These are phyloP conservation scores for Stagonosporopsis chrysanthemi DNA, from an alignment of 2,329 filamentous ascomycete genomes.

Conservation along the genomic window DNA sequence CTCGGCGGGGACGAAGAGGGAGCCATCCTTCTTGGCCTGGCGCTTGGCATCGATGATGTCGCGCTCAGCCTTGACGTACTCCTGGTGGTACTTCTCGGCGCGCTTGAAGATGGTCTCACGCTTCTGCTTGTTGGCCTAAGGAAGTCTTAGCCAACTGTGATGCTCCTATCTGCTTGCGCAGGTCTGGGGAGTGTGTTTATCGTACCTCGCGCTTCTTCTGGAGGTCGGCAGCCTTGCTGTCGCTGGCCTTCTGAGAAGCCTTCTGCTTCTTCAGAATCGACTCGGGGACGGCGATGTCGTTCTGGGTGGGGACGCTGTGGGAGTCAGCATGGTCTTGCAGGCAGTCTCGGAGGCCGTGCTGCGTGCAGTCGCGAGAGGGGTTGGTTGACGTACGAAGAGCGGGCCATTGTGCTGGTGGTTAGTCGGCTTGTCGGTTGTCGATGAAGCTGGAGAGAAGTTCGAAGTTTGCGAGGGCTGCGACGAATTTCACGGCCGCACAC, in stretches of 20 bases:
- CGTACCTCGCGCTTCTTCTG: constrained; percentile 98
- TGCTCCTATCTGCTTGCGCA: constrained; percentile 48
- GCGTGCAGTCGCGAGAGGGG: no score
- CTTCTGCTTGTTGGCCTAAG: constrained; percentile 98
- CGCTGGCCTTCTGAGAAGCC: constrained; percentile 98
- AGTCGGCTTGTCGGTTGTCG: constrained; percentile 42
- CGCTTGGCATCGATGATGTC: constrained; percentile 97
- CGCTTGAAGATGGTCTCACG: constrained; percentile 99
- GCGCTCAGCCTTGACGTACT: constrained; percentile 95
- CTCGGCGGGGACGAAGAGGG: constrained; percentile 94
- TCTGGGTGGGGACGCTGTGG: constrained; percentile 81
- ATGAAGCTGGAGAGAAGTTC: constrained; percentile 34
- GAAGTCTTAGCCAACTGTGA: constrained; percentile 50
- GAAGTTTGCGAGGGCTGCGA: constrained; percentile 7
- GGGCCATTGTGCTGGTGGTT: constrained; percentile 50
- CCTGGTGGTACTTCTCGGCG: constrained; percentile 99
- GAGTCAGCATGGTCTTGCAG: background rate
- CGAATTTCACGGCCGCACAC: constrained; percentile 3
- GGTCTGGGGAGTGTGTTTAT: constrained; percentile 55
- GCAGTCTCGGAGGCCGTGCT: no score
- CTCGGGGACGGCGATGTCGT: constrained; percentile 98
- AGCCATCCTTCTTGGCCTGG: constrained; percentile 88
- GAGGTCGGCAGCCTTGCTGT: constrained; percentile 78
- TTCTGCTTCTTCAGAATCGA: constrained; percentile 99
- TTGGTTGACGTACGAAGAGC: constrained; percentile 41